phyloP scores from a whole-genome alignment of 345 rosid species.

The Linum lewisii region DNA sequence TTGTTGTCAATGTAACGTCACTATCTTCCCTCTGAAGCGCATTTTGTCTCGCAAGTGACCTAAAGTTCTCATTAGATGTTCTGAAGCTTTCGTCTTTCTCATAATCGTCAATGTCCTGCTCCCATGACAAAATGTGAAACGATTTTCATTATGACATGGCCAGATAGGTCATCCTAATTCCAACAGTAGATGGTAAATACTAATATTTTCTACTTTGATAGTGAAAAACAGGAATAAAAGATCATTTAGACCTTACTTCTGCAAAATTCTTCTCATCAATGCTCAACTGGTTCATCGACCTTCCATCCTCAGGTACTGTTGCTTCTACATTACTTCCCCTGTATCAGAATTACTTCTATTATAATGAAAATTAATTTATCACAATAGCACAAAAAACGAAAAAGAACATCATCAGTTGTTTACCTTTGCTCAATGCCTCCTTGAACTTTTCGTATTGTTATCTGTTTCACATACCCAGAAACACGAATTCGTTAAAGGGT shows the following conservation, averaged over 20 bases:
- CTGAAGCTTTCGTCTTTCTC: slow-evolving; percentile 38
- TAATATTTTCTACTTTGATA: background rate
- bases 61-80: slow-evolving; percentile 52
- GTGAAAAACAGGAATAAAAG: background rate
- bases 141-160: slow-evolving; percentile 21
- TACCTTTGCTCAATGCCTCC: slow-evolving; percentile 16
- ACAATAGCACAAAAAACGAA: slow-evolving; percentile 2
- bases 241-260: slow-evolving; percentile 29
- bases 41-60: slow-evolving; percentile 32
- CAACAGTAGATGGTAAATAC: slow-evolving; percentile 26
- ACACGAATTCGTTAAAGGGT: slow-evolving; percentile 8
- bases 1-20: slow-evolving; percentile 8
- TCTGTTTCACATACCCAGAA: slow-evolving; percentile 33
- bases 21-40: slow-evolving; percentile 18
- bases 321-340: slow-evolving; percentile 40
- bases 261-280: slow-evolving; percentile 12
- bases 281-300: slow-evolving; percentile 42
- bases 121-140: slow-evolving; percentile 9
- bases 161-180: slow-evolving; percentile 37
- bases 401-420: slow-evolving; percentile 3
- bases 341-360: slow-evolving; percentile 14
- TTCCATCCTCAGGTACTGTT: slow-evolving; percentile 29
- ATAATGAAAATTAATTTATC: background rate
- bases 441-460: slow-evolving; percentile 44
- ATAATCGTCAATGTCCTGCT: slow-evolving; percentile 15